Percentiles rank a stretch among this genome's conserved stretches.
phyloP scores from a whole-genome alignment of 2,329 filamentous ascomycete species.

The Hypoxylon sp. region DNA sequence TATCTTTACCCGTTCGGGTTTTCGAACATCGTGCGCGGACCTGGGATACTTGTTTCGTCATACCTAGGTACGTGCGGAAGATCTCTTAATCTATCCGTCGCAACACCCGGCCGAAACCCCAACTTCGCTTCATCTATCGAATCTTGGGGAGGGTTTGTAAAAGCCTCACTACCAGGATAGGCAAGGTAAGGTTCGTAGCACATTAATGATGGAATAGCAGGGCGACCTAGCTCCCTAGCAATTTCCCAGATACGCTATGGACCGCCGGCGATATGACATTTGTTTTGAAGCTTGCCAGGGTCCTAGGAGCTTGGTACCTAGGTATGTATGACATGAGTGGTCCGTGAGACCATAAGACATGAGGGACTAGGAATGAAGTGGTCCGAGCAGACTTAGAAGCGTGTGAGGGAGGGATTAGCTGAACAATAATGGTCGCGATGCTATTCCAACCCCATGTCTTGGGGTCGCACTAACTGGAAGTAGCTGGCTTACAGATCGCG shows the following conservation, averaged over 20 bases:
- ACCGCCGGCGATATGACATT: constrained; percentile 29
- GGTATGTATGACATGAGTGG: constrained; percentile 9
- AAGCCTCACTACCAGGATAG: not conserved
- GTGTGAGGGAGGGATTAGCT: constrained; percentile 21
- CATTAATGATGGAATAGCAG: not conserved
- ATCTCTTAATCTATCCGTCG: constrained; percentile 20
- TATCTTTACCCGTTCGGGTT: constrained; percentile 8
- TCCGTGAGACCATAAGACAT: constrained; percentile 26
- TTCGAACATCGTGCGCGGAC: constrained; percentile 26
- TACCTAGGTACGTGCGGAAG: constrained; percentile 33
- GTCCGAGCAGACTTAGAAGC: constrained; percentile 30
- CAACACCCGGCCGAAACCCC: constrained; percentile 25
- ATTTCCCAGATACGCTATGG: constrained; percentile 1
- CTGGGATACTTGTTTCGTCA: constrained; percentile 32
- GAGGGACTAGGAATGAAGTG: constrained; percentile 31
- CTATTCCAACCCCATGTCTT: constrained; percentile 41
- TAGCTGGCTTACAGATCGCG: constrained; percentile 20
- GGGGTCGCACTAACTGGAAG: constrained; percentile 39
- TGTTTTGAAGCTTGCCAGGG: constrained; percentile 37
- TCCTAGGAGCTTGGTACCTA: constrained; percentile 29
- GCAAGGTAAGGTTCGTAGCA: constrained; percentile 17
- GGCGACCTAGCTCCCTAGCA: not conserved
- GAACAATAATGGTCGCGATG: constrained; percentile 24
- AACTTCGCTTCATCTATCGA: constrained; percentile 25
- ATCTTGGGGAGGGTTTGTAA: constrained; percentile 1